Base-by-base conservation (phyloP, 2,329 filamentous ascomycete genomes). In the Chaetothyriales sp. region DNA sequence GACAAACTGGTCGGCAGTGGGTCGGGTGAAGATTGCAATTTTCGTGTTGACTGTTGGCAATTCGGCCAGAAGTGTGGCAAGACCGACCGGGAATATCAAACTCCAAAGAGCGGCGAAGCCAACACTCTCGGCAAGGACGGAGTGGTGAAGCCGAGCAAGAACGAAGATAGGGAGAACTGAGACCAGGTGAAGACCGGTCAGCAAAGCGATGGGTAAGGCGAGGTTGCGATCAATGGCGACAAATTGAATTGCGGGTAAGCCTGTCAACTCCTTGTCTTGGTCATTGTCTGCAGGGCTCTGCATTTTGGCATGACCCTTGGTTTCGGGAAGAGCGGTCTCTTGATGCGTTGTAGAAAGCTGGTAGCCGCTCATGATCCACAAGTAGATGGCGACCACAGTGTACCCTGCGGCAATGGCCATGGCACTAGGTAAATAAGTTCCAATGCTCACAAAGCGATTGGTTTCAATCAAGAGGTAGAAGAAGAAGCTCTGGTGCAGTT, bases 401-500 rank as follows among this genome's bases (percentile, higher is more conserved):
- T 97, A 97, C 66, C 89, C 95, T 44, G 83, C 85, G 1, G 92
- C 92, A 52, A 98, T 77, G 48, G 97, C 71, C 92, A 98, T 98
- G n/a, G 92, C 92, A 61, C 88, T 94, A 0, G 92, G 92, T 2
- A 98, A 76, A 64, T 98, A 98, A 1, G 90, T 98, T 15, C 92
- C 92, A 57, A 98, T 98, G 69, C 89, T 97, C 60, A 97, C 92
- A 65, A 98, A 98, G 9, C 89, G 82, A 62, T 92, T 86, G 28
- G 83, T 80, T 60, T 94, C 84, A 80, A 97, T 89, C 45, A 98
- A 76, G 49, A 98, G 74, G 67, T 98, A 98, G 71, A 98, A 97
- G 77, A 98, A 98, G 74, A 98, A 98, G 67, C 89, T 95, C 70
- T 98, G 92, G 66, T 98, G 92, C 55, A 98, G 76, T 66, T 98